Evolutionary conservation across 208 protist species (phyloP), one percentile per base, ranked within the genome.

Genomic region (Angomonas deanei): DNA sequence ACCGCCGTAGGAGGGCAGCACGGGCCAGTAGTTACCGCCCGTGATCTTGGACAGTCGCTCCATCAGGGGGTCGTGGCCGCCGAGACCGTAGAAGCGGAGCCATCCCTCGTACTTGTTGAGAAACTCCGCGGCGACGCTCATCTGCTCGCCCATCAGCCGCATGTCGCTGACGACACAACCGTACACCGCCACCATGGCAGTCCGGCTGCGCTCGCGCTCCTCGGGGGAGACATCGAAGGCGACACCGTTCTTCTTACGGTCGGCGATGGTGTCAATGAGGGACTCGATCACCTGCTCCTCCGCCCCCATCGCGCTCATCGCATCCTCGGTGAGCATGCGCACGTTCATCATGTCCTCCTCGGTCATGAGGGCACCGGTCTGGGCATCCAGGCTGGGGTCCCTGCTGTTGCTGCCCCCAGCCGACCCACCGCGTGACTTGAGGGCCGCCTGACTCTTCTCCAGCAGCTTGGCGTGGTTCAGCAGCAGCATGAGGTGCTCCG

Each of bases 131-230:
- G 61, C 65, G 21, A 79, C 54, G 24, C 50, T 56, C 65, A 85
- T 73, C 50, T 92, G 84, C 36, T 72, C 48, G 1, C 59, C 47
- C 74, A 94, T 84, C 23, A 91, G 74, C 26, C 63, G 80, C 69
- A 88, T 88, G 59, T 94, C 84, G 54, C 82, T 90, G 10, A 86
- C 49, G 39, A 94, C 56, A 59, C 82, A 90, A 24, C 86, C 80
- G 74, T 92, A 94, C 5, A 94, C 84, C 11, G 79, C 74, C 23
- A 86, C 68, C 48, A 79, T 71, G 4, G 88, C 88, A 26, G 53
- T 57, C 47, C 82, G 84, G 57, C 70, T 83, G 46, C 70, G 74
- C 62, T 77, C 47, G 5, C 72, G 52, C 61, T 86, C 72, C 32
- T 80, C 78, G 4, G 70, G 60, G 10, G 66, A 76, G 15, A 78